These are phyloP conservation scores for Herpotrichia juniperi DNA, from an alignment of 2,329 filamentous ascomycete genomes.

Conservation along the genomic window DNA sequence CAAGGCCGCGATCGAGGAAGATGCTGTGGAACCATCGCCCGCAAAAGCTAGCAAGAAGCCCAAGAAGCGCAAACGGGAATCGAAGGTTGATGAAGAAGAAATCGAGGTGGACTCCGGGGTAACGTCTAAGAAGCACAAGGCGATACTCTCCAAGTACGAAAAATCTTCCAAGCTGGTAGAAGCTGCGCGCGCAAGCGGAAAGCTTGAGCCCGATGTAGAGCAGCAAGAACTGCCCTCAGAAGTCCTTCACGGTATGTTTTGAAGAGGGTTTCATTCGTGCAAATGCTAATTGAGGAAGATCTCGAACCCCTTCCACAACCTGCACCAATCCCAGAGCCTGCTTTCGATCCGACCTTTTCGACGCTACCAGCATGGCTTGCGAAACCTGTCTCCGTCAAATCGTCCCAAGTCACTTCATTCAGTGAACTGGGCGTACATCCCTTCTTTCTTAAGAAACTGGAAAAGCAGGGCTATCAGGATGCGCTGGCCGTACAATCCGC, in stretches of 20 bases:
- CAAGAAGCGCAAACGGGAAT: conserved; percentile 39
- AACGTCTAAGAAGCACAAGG: conserved; percentile 42
- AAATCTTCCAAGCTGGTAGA: conserved; percentile 43
- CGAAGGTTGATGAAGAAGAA: conserved; percentile 25
- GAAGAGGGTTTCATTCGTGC: not conserved
- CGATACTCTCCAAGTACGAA: conserved; percentile 54
- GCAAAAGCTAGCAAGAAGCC: conserved; percentile 28
- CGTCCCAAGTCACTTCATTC: conserved; percentile 67
- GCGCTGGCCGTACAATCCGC: conserved; percentile 83
- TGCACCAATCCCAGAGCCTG: conserved; percentile 62
- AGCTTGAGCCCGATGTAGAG: conserved; percentile 16
- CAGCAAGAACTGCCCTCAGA: conserved; percentile 25
- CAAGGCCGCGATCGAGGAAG: not conserved
- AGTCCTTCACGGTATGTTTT: conserved; percentile 58
- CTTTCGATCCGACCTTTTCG: conserved; percentile 71
- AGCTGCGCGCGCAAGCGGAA: conserved; percentile 15
- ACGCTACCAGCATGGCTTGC: conserved; percentile 83
- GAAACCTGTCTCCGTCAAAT: conserved; percentile 71
- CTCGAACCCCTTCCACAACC: conserved; percentile 85
- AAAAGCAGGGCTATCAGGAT: conserved; percentile 70
- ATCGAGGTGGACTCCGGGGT: conserved; percentile 35
- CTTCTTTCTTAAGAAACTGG: conserved; percentile 66
- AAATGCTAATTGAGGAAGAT: conserved; percentile 48
- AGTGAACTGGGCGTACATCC: conserved; percentile 66
- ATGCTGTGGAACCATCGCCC: conserved; percentile 2